Conservation (phyloP, 2,329 filamentous ascomycete genomes). For the Hymenoscyphus fructigenus region DNA sequence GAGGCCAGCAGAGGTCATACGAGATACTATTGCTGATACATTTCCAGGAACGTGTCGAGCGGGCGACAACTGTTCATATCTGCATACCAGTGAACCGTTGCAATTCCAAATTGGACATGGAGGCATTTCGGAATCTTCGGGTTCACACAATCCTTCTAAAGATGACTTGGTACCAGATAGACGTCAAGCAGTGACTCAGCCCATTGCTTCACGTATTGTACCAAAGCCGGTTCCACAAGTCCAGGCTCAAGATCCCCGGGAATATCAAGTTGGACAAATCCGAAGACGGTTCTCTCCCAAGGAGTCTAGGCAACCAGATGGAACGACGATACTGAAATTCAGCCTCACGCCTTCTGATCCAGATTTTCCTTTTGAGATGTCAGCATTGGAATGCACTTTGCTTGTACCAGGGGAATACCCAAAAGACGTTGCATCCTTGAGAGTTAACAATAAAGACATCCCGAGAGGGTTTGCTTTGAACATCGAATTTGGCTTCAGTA, state of each 20-base stretch:
- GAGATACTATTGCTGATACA: conserved; percentile 28
- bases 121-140: conserved; percentile 14
- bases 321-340: conserved; percentile 57
- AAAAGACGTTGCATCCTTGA: conserved; percentile 54
- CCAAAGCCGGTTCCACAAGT: conserved; percentile 64
- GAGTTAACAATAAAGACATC: conserved; percentile 68
- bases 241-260: conserved; percentile 66
- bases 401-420: conserved; percentile 66
- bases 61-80: conserved; percentile 50
- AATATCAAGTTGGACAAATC: conserved; percentile 74
- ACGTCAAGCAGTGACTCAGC: conserved; percentile 36
- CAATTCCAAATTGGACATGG: conserved; percentile 25
- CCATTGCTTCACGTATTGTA: conserved; percentile 50
- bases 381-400: conserved; percentile 65
- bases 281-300: conserved; percentile 61
- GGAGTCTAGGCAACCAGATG: conserved; percentile 37
- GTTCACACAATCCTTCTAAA: conserved; percentile 2
- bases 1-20: conserved; percentile 20
- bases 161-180: conserved; percentile 32
- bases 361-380: conserved; percentile 78
- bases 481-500: conserved; percentile 72
- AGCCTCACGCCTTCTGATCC: conserved; percentile 73
- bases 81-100: conserved; percentile 41
- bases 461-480: conserved; percentile 73
- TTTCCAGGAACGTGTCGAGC: conserved; percentile 47